A percentile compares a stretch with the other conserved stretches of the same genome.
These are phyloP conservation scores for Suillus clintonianus DNA, from an alignment of 768 basidiomycete genomes.

Conservation along the genomic window DNA sequence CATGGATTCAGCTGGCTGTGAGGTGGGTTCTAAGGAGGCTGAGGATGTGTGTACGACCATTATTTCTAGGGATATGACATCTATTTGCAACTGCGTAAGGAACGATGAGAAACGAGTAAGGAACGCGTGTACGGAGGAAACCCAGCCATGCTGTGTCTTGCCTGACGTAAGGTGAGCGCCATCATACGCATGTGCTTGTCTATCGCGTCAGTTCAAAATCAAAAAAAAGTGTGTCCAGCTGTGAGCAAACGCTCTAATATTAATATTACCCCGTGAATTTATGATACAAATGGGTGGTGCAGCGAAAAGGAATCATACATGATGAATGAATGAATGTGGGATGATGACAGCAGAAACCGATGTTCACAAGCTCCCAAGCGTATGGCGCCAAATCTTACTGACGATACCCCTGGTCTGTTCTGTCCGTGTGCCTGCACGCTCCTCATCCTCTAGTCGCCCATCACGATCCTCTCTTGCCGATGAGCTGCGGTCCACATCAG, in stretches of 20 bases:
- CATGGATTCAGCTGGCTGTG: constrained; percentile 2
- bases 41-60: constrained; percentile 25
- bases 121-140: constrained; percentile 12
- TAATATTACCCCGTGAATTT: neutral
- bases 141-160: constrained; percentile 3
- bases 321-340: constrained; percentile 2
- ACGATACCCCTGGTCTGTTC: constrained; percentile 39
- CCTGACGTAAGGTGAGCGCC: constrained; percentile 21
- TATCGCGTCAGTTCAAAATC: neutral
- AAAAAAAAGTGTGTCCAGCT: neutral
- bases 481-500: constrained; percentile 18
- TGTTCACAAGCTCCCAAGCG: neutral
- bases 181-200: no score
- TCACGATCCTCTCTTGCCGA: constrained; percentile 60
- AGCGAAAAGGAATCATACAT: constrained; percentile 1
- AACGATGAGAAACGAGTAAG: constrained; percentile 11
- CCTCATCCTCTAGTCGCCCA: constrained; percentile 47
- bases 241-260: neutral
- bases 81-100: constrained; percentile 7
- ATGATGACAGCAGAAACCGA: neutral
- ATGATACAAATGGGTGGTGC: constrained; percentile 7
- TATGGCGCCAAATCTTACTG: constrained; percentile 24
- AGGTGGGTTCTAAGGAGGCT: constrained; percentile 12
- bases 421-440: constrained; percentile 44
- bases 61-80: constrained; percentile 10